Evolutionary conservation across 805 yeast species (phyloP).

Genomic region (Sugiyamaella qingdaonensis): DNA sequence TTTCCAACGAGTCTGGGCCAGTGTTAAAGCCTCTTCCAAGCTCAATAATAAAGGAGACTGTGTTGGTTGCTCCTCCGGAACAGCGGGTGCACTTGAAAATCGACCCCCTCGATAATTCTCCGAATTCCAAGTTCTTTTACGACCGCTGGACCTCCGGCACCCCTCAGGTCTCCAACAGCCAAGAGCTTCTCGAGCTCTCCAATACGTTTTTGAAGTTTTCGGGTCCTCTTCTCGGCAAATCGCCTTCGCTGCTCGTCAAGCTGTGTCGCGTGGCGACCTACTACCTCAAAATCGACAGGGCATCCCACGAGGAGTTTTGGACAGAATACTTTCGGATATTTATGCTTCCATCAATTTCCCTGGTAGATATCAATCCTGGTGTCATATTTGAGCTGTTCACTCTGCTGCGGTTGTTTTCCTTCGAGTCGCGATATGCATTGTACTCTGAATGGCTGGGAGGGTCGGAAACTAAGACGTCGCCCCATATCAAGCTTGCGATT

Average conservation of each 20-base stretch:
- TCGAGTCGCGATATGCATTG: conserved; percentile 64
- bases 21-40: conserved; percentile 8
- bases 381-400: conserved; percentile 57
- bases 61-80: conserved; percentile 3
- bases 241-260: conserved; percentile 48
- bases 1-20: neutral
- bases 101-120: neutral
- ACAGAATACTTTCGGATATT: conserved; percentile 58
- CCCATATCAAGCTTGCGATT: conserved; percentile 54
- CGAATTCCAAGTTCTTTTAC: conserved; percentile 40
- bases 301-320: conserved; percentile 41
- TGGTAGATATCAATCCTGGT: conserved; percentile 53
- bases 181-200: conserved; percentile 46
- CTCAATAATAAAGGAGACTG: conserved; percentile 11
- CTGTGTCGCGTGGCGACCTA: conserved; percentile 56
- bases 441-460: conserved; percentile 69
- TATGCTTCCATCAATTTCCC: conserved; percentile 58
- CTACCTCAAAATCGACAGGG: conserved; percentile 24
- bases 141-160: conserved; percentile 45
- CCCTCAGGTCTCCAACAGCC: conserved; percentile 36
- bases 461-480: conserved; percentile 51
- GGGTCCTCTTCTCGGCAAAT: conserved; percentile 52
- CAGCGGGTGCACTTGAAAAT: neutral
- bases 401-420: conserved; percentile 49
- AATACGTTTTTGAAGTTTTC: conserved; percentile 48